Evolutionary conservation across 208 protist species (phyloP).

Genomic region (Phytomonas francai): DNA sequence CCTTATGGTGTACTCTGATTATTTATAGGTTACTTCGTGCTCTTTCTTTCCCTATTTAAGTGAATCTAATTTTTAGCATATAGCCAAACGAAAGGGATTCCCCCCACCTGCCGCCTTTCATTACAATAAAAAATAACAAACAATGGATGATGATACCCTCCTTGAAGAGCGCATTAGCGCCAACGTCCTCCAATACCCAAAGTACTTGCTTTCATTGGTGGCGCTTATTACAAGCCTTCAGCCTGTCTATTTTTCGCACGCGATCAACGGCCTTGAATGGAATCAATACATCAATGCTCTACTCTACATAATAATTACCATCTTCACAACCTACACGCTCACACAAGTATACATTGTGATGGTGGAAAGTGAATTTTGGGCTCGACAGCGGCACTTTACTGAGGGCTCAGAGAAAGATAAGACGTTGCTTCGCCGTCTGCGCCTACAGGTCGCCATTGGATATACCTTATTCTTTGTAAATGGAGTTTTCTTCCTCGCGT

Average conservation of each 20-base stretch:
- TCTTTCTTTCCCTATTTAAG: neutral
- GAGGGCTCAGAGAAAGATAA: constrained; percentile 51
- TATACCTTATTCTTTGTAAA: constrained; percentile 84
- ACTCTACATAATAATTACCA: constrained; percentile 50
- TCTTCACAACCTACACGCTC: constrained; percentile 68
- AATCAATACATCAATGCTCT: constrained; percentile 29
- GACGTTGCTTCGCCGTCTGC: constrained; percentile 57
- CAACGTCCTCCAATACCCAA: constrained; percentile 79
- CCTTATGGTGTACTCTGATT: neutral
- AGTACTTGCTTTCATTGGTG: constrained; percentile 47
- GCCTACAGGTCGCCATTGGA: constrained; percentile 72
- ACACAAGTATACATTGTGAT: constrained; percentile 79
- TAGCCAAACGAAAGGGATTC: neutral
- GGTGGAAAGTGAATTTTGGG: constrained; percentile 85
- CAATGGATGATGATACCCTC: constrained; percentile 49
- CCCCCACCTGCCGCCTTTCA: neutral
- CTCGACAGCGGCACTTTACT: constrained; percentile 78
- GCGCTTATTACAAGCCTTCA: constrained; percentile 67
- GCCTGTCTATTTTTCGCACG: constrained; percentile 80
- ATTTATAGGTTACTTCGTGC: constrained; percentile 5
- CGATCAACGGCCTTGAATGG: constrained; percentile 77
- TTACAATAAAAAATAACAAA: constrained; percentile 12
- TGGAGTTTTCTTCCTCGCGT: constrained; percentile 68
- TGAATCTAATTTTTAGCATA: constrained; percentile 1
- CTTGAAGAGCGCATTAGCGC: constrained; percentile 79